Evolutionary conservation across 106 monocot species (phyloP), one percentile per base, ranked within the genome.

Genomic region (Dactylorhiza incarnata): DNA sequence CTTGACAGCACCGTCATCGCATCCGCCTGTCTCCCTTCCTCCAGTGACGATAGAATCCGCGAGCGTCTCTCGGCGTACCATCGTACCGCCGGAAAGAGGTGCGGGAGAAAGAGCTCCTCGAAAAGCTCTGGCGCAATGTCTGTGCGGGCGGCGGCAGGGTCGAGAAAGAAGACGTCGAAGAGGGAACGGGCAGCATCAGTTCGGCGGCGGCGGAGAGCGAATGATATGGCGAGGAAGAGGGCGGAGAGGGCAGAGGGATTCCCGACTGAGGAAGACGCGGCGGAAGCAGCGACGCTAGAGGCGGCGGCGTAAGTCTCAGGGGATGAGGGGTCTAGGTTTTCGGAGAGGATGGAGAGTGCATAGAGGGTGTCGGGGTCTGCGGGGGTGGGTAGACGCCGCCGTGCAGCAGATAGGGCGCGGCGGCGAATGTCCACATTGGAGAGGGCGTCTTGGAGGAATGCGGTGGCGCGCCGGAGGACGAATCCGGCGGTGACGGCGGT

Each of bases 101-200:
- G 81, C 15, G 84, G 85, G n/a, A 83, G 59, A 78, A 88, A 88
- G 73, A 88, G 79, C 49, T 71, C 71, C 49, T 88, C 88, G 71
- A 85, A 88, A 49, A 85, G 69, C 10, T 73, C 25, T 9, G 80
- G 69, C 26, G 88, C 88, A 49, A 88, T 37, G 24, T 88, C 88
- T 14, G 77, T 47, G 16, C 88, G 82, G 48, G 85, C 79, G 9
- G 74, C 53, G 5, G 79, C 43, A 9, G 88, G 88, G 45, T 88
- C 82, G 13, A 83, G 77, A 58, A 56, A 48, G 72, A 88, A 88
- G 52, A 88, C 15, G 67, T 85, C 88, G 37, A 87, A 81, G 75
- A 87, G 84, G 22, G 84, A n/a, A 48, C 68, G 67, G 3, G 76
- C 80, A 2, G 87, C 87, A 16, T 75, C 75, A 20, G 68, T 9